phyloP scores from a whole-genome alignment of 2,329 filamentous ascomycete species.

The Aureobasidium sp. region DNA sequence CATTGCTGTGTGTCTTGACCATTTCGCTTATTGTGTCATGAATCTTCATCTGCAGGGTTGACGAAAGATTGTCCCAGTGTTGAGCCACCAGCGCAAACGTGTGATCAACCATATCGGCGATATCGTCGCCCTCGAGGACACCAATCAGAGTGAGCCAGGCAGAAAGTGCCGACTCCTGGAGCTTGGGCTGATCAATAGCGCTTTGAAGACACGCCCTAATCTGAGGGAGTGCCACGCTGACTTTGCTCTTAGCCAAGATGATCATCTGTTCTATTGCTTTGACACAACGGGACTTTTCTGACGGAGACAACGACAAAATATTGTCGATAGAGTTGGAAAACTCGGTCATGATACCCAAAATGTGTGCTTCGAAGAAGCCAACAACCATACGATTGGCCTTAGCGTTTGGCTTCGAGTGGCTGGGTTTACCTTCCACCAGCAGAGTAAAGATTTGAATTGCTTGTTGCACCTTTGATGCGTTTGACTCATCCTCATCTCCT shows the following conservation, averaged over 20 bases:
- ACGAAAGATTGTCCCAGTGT: slow-evolving; percentile 66
- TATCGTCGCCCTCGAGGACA: slow-evolving; percentile 68
- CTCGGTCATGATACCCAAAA: slow-evolving; percentile 77
- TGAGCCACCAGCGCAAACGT: slow-evolving; percentile 81
- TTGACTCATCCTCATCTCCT: slow-evolving; percentile 56
- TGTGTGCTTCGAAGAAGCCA: slow-evolving; percentile 72
- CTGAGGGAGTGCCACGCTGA: slow-evolving; percentile 79
- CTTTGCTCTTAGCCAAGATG: slow-evolving; percentile 62
- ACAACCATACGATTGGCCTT: slow-evolving; percentile 55
- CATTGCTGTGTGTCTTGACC: slow-evolving; percentile 52
- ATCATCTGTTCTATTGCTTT: slow-evolving; percentile 85
- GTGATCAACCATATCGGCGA: slow-evolving; percentile 74
- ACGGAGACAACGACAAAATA: slow-evolving; percentile 20
- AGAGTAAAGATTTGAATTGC: slow-evolving; percentile 42
- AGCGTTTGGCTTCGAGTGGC: slow-evolving; percentile 36
- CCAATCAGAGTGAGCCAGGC: slow-evolving; percentile 78
- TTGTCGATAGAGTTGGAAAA: slow-evolving; percentile 76
- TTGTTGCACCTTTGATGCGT: slow-evolving; percentile 52
- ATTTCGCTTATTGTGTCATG: slow-evolving; percentile 58
- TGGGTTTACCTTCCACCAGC: slow-evolving; percentile 44
- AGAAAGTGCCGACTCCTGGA: slow-evolving; percentile 72
- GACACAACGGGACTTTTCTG: slow-evolving; percentile 70
- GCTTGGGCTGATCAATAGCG: slow-evolving; percentile 64
- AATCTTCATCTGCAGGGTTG: slow-evolving; percentile 52
- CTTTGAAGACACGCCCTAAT: slow-evolving; percentile 90